Percentiles rank a stretch among this genome's conserved stretches.
Evolutionary conservation across 208 protist genomes (phyloP).

Genomic region (Crithidia thermophila): DNA sequence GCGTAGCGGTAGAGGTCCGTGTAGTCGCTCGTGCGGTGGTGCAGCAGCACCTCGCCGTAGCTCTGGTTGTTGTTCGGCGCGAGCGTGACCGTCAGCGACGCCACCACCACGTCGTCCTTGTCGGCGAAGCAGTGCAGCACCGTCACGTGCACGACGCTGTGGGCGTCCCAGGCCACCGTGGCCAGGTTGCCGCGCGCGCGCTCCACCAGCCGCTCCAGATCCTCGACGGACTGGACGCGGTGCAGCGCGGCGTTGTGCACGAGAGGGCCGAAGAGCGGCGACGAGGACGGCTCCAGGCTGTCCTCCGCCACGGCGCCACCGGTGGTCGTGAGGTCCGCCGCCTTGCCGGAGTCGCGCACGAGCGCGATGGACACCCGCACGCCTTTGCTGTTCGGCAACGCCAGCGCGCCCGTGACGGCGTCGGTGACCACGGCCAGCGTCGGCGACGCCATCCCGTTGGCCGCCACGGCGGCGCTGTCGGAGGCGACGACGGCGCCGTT

Average conservation of each 20-base stretch:
- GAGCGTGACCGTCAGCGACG: constrained; percentile 43
- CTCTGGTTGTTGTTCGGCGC: constrained; percentile 20
- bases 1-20: constrained; percentile 52
- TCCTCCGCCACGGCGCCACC: constrained; percentile 17
- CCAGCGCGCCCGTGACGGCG: constrained; percentile 27
- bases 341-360: constrained; percentile 31
- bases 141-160: constrained; percentile 36
- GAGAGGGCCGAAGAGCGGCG: constrained; percentile 59
- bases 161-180: constrained; percentile 27
- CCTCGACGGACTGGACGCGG: constrained; percentile 10
- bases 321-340: constrained; percentile 19
- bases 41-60: constrained; percentile 34
- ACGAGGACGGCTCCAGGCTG: constrained; percentile 27
- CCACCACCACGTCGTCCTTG: constrained; percentile 34
- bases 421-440: constrained; percentile 26
- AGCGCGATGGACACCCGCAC: constrained; percentile 46
- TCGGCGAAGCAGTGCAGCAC: constrained; percentile 42
- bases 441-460: constrained; percentile 34
- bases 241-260: constrained; percentile 38
- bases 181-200: constrained; percentile 26
- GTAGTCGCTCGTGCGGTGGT: constrained; percentile 12
- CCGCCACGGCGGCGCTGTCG: constrained; percentile 32
- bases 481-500: constrained; percentile 49
- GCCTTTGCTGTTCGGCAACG: constrained; percentile 30
- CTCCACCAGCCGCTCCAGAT: constrained; percentile 26